Evolutionary conservation across 2,329 filamentous ascomycete genomes (phyloP), one percentile per base, ranked within the genome.

Genomic region (Fusarium lyarnte): DNA sequence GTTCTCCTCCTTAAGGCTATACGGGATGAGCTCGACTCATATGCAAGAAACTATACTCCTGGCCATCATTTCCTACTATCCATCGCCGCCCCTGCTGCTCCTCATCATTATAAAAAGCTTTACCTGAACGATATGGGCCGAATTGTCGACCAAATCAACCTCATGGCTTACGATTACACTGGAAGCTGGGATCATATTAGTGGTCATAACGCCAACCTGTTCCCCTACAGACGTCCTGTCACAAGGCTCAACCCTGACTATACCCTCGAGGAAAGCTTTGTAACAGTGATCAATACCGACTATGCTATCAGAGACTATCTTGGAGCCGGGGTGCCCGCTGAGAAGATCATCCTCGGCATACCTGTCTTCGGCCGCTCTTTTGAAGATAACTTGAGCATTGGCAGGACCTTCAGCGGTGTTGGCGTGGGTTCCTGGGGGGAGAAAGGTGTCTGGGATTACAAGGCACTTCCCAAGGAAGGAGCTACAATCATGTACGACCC

Each of bases 141-240:
- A 16, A 46, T 47, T 29, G 66, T 73, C 16, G 70, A 73, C 36
- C 51, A 64, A 33, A 66, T 73, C 16, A 72, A 74, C 41, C 46
- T 74, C 23, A 74, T 73, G 70, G 58, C 53, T 23, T 73, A 73
- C 31, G 70, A 73, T n/a, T 73, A 73, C 38, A 43, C 63, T 27
- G 70, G 70, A 23, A 47, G 33, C 35, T 62, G 58, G 41, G 43
- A 58, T 36, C 85, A 84, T 82, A 57, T 33, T 31, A 74, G 70
- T 21, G 70, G 66, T 13, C 70, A 73, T 25, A 71, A 59, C 31
- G 70, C 70, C 39, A 73, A 73, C 29, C 53, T 73, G 21, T 73
- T 6, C 92, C 88, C 89, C 12, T 70, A 71, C 31, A 42, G 54
- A 29, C 25, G n/a, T 25, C 49, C 33, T 29, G 36, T 39, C 38